Evolutionary conservation across 2,329 filamentous ascomycete genomes (phyloP).

Genomic region (Aquanectria penicillioides): DNA sequence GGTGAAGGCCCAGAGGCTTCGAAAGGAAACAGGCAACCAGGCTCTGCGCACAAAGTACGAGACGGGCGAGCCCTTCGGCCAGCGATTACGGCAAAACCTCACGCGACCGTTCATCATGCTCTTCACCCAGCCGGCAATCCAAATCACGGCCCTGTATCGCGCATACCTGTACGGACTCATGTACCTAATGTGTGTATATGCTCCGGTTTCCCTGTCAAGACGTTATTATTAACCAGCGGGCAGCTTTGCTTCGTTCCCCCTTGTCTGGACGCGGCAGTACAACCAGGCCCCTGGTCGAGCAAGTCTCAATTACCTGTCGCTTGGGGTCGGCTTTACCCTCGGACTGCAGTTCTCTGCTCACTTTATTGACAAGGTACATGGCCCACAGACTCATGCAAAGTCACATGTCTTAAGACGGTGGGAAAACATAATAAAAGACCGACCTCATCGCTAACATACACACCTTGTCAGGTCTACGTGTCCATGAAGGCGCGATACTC

Average conservation of each 20-base stretch:
- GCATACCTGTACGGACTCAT: constrained; percentile 64
- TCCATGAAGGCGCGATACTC: constrained; percentile 38
- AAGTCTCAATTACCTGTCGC: constrained; percentile 63
- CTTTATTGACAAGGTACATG: constrained; percentile 45
- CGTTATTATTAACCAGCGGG: neutral
- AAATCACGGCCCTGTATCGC: constrained; percentile 59
- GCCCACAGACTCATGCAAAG: no score
- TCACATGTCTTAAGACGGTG: fast-evolving
- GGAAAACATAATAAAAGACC: no score
- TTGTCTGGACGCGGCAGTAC: constrained; percentile 59
- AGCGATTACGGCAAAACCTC: constrained; percentile 45
- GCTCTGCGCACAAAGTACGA: constrained; percentile 43
- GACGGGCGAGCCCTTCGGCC: constrained; percentile 37
- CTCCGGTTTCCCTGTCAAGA: fast-evolving
- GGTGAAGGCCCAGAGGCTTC: constrained; percentile 40
- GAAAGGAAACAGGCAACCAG: constrained; percentile 42
- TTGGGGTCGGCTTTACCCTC: constrained; percentile 63
- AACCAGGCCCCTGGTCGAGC: constrained; percentile 56
- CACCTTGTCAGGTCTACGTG: constrained; percentile 37
- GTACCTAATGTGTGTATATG: constrained; percentile 54
- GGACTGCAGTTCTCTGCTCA: constrained; percentile 63
- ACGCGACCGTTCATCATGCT: constrained; percentile 7
- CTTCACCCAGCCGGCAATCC: constrained; percentile 58
- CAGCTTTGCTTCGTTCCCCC: constrained; percentile 61
- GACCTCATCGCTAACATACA: neutral